Evolutionary conservation across 2,329 filamentous ascomycete species (phyloP).

Genomic region (Pseudogymnoascus sp.): DNA sequence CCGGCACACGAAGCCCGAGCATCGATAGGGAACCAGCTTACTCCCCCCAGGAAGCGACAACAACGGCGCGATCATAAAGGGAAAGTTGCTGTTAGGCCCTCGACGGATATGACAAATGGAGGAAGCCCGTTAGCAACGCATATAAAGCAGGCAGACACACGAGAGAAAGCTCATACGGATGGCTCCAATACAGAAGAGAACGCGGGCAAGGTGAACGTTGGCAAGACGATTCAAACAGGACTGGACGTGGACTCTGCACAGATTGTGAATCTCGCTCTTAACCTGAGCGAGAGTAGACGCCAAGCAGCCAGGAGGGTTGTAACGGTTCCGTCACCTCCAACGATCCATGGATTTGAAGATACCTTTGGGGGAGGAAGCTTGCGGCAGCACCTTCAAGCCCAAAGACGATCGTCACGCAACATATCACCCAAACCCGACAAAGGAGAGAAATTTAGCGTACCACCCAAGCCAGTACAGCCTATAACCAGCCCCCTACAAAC

Average conservation of each 20-base stretch:
- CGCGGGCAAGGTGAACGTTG: background rate
- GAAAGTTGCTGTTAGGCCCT: conserved; percentile 19
- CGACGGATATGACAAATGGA: conserved; percentile 16
- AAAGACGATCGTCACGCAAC: conserved; percentile 54
- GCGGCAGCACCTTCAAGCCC: conserved; percentile 63
- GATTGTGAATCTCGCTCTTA: conserved; percentile 88
- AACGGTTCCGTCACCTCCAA: conserved; percentile 39
- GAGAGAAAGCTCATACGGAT: background rate
- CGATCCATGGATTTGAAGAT: conserved; percentile 24
- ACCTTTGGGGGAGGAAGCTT: conserved; percentile 48
- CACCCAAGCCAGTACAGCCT: background rate
- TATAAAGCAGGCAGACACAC: conserved; percentile 15
- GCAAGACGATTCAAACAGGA: conserved; percentile 18
- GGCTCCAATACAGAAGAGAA: conserved; percentile 8
- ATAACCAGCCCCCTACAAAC: conserved; percentile 37
- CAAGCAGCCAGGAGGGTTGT: conserved; percentile 51
- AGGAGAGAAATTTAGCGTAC: conserved; percentile 17
- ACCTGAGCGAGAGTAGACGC: conserved; percentile 72
- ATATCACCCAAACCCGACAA: conserved; percentile 50
- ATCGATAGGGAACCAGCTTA: conserved; percentile 7
- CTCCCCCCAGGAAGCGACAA: conserved; percentile 14
- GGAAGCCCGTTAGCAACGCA: conserved; percentile 22
- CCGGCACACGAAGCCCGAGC: conserved; percentile 9
- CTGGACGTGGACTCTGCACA: conserved; percentile 73
- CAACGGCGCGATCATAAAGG: conserved; percentile 21